These are phyloP conservation scores for Bretschneidera sinensis DNA, from an alignment of 345 rosid species.

Conservation along the genomic window DNA sequence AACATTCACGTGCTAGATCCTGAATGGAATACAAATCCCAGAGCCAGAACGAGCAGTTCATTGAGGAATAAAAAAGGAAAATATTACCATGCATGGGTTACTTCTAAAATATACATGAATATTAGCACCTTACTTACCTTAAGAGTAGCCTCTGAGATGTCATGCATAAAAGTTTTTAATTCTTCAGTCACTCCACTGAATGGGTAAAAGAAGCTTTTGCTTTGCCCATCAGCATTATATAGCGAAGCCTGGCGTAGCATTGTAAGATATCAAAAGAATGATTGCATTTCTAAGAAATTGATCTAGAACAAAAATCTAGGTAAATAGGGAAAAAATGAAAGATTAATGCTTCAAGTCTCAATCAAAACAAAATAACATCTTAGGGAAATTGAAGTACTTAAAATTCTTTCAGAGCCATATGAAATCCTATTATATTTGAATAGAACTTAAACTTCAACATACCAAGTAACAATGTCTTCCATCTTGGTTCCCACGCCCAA, in stretches of 20 bases:
- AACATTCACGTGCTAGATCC: too few relatives aligned
- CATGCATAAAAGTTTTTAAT: constrained; percentile 65
- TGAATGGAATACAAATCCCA: too few relatives aligned
- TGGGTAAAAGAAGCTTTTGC: constrained; percentile 62
- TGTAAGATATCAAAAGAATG: constrained; percentile 5
- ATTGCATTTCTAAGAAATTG: constrained; percentile 2
- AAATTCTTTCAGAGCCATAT: too few relatives aligned
- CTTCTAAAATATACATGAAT: not conserved
- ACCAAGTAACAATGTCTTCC: constrained; percentile 91
- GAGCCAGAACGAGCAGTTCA: too few relatives aligned
- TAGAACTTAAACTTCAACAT: constrained; percentile 9
- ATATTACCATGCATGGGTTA: not conserved
- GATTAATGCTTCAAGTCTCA: too few relatives aligned
- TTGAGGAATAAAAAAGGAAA: too few relatives aligned
- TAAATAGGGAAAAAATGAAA: too few relatives aligned
- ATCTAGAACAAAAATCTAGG: constrained; percentile 5
- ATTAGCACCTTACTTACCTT: constrained; percentile 39
- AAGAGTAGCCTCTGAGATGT: constrained; percentile 45
- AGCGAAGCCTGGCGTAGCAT: constrained; percentile 45
- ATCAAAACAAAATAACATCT: not conserved
- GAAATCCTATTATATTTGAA: too few relatives aligned
- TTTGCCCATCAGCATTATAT: constrained; percentile 51
- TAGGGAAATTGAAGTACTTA: too few relatives aligned
- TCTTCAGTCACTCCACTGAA: constrained; percentile 92
- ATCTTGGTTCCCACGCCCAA: constrained; percentile 75